Base-by-base conservation (phyloP, 345 rosid species). In the Gossypium raimondii region DNA sequence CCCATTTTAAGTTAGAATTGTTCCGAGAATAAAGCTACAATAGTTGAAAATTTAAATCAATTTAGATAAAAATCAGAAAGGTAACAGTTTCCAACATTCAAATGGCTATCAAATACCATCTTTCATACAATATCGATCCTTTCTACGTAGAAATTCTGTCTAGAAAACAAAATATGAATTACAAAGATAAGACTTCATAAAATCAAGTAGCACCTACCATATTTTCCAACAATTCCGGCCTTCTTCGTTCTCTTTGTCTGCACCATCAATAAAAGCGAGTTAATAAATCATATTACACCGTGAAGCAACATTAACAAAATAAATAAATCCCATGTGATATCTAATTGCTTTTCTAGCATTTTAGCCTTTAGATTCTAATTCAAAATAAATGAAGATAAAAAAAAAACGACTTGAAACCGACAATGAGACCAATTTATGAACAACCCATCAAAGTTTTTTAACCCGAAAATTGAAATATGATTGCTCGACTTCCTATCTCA, bases 181-280 rank as follows among this genome's bases (percentile, higher is more conserved):
- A 60, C 43, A 72, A 44, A 25, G 67, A 47, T 4, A 59, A 24
- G 9, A 45, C 34, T 22, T 53, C 2, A 72, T 6, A 13, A 56
- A 70, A 41, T 22, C 14, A 47, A 47, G 51, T 63, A 47, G 12
- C 43, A 72, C 82, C 12, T 66, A 84, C 88, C 93, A 66, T 87
- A 87, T 67, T 89, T 89, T 8, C 90, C 88, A 53, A 87, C 89
- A 48, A 87, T 85, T 59, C 93, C 89, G 4, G 92, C 90, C 86
- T 89, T 87, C 85, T 87, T 89, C 2, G 90, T 89, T 51, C 90
- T 81, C 87, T 89, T 89, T 7, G 88, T 86, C 91, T 89, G 83
- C 76, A 78, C 45, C 20, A 56, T 22, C 22, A 29, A 38, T 47
- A 77, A 73, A 43, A 18, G 11, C 45, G 12, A 20, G 51, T 73